These are phyloP conservation scores for Nothophoma quercina DNA, from an alignment of 2,329 filamentous ascomycete genomes.

Conservation along the genomic window DNA sequence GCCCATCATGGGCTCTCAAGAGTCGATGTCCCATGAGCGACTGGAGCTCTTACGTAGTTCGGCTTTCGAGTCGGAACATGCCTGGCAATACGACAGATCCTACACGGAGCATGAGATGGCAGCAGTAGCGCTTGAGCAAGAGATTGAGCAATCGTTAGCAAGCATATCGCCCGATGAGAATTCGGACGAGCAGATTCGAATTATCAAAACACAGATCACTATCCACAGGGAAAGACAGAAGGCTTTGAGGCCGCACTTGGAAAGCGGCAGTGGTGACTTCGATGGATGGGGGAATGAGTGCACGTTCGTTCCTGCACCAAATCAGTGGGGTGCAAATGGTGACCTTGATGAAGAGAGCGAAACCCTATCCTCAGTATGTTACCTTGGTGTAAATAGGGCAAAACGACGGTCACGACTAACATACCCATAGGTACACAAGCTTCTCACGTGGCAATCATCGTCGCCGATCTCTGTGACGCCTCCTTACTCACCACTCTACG, in stretches of 20 bases:
- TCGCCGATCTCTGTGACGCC: conserved; percentile 44
- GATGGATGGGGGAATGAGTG: conserved; percentile 48
- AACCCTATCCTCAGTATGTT: conserved; percentile 45
- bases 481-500: conserved; percentile 27
- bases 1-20: conserved; percentile 36
- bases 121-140: conserved; percentile 43
- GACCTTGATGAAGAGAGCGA: conserved; percentile 49
- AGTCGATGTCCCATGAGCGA: conserved; percentile 38
- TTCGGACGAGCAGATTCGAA: conserved; percentile 45
- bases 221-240: conserved; percentile 46
- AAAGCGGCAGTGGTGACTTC: conserved; percentile 46
- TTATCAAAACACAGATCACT: conserved; percentile 45
- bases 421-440: conserved; percentile 40
- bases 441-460: conserved; percentile 47
- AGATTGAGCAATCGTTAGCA: conserved; percentile 41
- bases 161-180: conserved; percentile 49
- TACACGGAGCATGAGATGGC: conserved; percentile 47
- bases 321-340: conserved; percentile 48
- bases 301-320: conserved; percentile 48
- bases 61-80: conserved; percentile 48
- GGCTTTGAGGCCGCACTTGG: conserved; percentile 45
- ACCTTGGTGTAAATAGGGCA: too few relatives aligned
- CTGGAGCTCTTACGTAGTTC: conserved; percentile 47
- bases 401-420: conserved; percentile 22
- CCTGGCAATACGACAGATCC: conserved; percentile 48